Conservation (phyloP, 805 yeast genomes). For the Starmerella floris region DNA sequence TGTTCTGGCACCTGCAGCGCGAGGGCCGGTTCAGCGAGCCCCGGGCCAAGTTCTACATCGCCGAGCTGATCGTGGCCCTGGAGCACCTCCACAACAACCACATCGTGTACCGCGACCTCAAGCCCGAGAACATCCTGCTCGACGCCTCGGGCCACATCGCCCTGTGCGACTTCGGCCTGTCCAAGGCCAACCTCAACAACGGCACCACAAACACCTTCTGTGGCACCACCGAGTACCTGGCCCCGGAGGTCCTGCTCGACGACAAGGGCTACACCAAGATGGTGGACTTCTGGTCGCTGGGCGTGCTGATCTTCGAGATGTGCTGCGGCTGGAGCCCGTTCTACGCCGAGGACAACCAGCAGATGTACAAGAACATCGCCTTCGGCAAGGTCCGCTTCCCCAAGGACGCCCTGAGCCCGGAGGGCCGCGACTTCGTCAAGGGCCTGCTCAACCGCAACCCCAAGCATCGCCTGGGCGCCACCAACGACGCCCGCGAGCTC, state of each 20-base stretch:
- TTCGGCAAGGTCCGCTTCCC: conserved; percentile 97
- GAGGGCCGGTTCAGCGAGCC: conserved; percentile 90
- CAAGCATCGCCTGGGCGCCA: conserved; percentile 82
- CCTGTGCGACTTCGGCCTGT: conserved; percentile 90
- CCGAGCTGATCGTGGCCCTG: conserved; percentile 82
- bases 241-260: conserved; percentile 90
- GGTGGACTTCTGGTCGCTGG: conserved; percentile 98
- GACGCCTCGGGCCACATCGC: conserved; percentile 98
- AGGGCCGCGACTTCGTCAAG: conserved; percentile 90
- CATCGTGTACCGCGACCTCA: conserved; percentile 90
- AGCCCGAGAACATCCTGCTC: conserved; percentile 87
- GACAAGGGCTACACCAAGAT: conserved; percentile 95
- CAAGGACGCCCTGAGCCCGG: conserved; percentile 81
- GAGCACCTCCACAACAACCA: conserved; percentile 93
- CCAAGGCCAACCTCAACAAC: conserved; percentile 77
- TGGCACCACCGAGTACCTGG: conserved; percentile 95
- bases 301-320: conserved; percentile 95
- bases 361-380: conserved; percentile 97
- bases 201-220: conserved; percentile 89
- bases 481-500: conserved; percentile 82
- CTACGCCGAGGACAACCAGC: conserved; percentile 94
- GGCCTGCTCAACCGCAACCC: conserved; percentile 93
- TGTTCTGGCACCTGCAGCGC: conserved; percentile 91
- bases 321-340: conserved; percentile 99
- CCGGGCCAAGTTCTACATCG: conserved; percentile 92